These are phyloP conservation scores for Cardamine chenopodiifolia DNA, from an alignment of 345 rosid genomes.

Conservation along the genomic window DNA sequence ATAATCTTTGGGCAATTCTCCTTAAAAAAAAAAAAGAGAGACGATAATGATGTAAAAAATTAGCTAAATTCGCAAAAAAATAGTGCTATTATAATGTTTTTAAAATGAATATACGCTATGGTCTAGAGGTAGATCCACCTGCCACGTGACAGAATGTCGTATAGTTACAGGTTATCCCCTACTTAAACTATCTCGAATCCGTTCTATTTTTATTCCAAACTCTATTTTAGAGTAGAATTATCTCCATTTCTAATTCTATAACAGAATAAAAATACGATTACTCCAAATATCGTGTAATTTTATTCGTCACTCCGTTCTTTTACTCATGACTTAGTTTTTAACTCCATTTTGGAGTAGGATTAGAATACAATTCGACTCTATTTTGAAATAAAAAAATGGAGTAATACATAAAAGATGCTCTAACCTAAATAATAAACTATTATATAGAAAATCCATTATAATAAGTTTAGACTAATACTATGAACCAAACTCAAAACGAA, in stretches of 20 bases:
- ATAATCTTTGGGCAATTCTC: not conserved
- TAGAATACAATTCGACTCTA: no score
- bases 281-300: no score
- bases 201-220: no score
- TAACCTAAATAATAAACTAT: not conserved
- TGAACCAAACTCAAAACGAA: not conserved
- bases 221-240: no score
- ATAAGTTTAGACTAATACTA: not conserved
- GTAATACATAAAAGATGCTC: no score
- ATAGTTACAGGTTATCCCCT: conserved; percentile 32
- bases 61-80: not conserved
- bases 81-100: not conserved
- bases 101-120: not conserved
- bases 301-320: no score
- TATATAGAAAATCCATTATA: not conserved
- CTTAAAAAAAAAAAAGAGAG: not conserved
- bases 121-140: conserved; percentile 32
- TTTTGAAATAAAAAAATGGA: no score
- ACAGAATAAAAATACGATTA: no score
- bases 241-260: no score
- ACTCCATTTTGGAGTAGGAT: no score
- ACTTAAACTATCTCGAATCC: no score
- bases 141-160: conserved; percentile 41
- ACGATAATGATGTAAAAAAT: not conserved
- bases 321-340: no score